Evolutionary conservation across 2,329 filamentous ascomycete species (phyloP), one percentile per base, ranked within the genome.

Genomic region (Arachnopeziza araneosa): DNA sequence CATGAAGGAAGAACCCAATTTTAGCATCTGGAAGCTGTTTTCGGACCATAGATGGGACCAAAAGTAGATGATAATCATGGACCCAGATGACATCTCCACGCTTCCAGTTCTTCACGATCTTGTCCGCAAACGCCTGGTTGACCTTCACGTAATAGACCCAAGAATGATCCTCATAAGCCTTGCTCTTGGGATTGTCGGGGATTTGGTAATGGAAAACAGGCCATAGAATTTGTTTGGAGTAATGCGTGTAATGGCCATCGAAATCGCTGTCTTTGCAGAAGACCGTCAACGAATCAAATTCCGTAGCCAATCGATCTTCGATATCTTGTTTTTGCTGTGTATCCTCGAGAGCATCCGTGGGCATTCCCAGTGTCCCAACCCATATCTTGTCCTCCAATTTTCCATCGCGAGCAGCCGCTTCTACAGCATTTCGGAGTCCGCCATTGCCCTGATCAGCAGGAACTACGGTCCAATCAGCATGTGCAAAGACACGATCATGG

Each of bases 181-280:
- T 98, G 84, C 92, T 97, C 80, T 96, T 96, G 24, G 93, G 93
- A 72, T 96, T 96, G 72, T 98, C 95, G 0, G 93, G 95, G 61
- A 98, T 96, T 75, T 97, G 93, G 74, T 98, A 98, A 76, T 98
- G 93, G 75, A 98, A 96, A 62, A 97, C 93, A 1, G 93, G 93
- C 93, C 93, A 98, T 7, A 98, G 80, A 58, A 98, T 96, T 71
- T 93, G 91, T 78, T 98, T 98, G 86, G 93, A 97, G 73, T 95
- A 98, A 75, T 97, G 93, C 14, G 88, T 85, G 72, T 98, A 98
- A 75, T 96, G 93, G 1, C 93, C 92, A 70, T 97, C 89, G 71
- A 97, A 92, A 74, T 98, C 93, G 71, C 89, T 91, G 76, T 98
- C 93, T 62, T 86, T 89, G 74, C 90, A 89, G 73, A 89, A 96